A percentile compares a stretch with the other conserved stretches of the same genome.
Conservation (phyloP, 441 rosid species). For the Aleurites moluccanus region DNA sequence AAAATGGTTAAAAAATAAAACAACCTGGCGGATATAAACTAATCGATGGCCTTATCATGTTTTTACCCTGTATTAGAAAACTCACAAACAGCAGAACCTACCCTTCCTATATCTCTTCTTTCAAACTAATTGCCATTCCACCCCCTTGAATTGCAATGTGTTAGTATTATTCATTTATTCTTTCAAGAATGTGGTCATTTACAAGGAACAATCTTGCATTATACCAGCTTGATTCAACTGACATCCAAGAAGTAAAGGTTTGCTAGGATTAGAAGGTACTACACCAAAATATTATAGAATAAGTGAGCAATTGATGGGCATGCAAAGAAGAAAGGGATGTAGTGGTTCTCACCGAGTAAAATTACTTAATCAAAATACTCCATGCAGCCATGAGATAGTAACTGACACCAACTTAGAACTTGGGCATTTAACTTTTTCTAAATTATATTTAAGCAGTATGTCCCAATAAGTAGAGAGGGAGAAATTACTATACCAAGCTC, state of each 20-base stretch:
- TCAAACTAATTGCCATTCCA: neutral
- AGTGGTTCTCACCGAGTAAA: neutral
- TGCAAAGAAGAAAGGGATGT: neutral
- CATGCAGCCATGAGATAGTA: neutral
- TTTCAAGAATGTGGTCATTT: neutral
- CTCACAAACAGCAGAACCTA: neutral
- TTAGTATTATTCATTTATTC: neutral
- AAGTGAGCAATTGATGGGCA: neutral
- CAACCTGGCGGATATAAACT: neutral
- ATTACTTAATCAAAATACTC: neutral
- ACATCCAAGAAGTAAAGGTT: neutral
- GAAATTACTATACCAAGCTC: constrained; percentile 35
- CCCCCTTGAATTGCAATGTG: neutral
- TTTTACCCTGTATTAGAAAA: neutral
- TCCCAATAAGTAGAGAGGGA: constrained; percentile 12
- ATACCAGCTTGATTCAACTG: neutral
- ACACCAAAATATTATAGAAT: neutral
- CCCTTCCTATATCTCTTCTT: neutral
- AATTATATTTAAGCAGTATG: constrained; percentile 2
- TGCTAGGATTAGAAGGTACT: neutral
- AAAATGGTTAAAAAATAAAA: too few relatives aligned
- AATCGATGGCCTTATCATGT: neutral
- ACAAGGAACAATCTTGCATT: neutral
- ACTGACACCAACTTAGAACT: neutral
- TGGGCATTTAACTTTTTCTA: constrained; percentile 8